These are phyloP conservation scores for Ceratocystis ficicola DNA, from an alignment of 2,329 filamentous ascomycete genomes.

Conservation along the genomic window DNA sequence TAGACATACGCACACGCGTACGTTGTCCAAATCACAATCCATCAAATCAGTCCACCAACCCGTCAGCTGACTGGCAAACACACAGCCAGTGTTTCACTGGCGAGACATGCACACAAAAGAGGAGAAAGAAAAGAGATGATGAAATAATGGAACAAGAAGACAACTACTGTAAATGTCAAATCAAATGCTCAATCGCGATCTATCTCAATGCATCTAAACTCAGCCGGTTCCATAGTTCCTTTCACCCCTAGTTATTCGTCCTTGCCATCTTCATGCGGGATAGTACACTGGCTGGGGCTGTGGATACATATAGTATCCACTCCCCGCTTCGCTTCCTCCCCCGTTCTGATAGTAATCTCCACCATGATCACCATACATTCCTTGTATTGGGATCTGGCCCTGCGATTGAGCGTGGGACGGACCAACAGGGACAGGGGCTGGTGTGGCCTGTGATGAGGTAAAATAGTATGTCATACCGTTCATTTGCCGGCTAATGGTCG, in stretches of 20 bases:
- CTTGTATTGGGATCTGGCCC: not conserved
- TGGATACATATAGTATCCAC: constrained; percentile 2
- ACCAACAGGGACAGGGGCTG: not conserved
- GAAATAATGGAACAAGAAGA: not conserved
- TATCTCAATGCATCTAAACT: not conserved
- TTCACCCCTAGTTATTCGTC: not conserved
- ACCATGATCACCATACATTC: constrained; percentile 4
- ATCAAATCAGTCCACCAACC: not conserved
- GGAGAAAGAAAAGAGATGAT: not conserved
- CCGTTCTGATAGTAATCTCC: constrained; percentile 5
- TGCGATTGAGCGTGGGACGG: not conserved
- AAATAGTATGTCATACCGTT: constrained; percentile 97
- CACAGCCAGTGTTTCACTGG: not conserved
- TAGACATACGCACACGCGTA: too few species aligned
- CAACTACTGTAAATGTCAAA: not conserved
- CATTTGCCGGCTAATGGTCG: constrained; percentile 62
- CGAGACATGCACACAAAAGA: not conserved
- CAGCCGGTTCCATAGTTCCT: not conserved
- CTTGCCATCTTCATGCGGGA: not conserved
- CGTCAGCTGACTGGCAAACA: not conserved
- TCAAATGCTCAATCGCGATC: not conserved
- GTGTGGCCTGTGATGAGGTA: constrained; percentile 7
- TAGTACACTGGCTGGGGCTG: constrained; percentile 5
- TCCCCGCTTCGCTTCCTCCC: not conserved
- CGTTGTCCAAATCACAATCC: too few species aligned